A percentile compares a stretch with the other conserved stretches of the same genome.
Evolutionary conservation across 2,329 filamentous ascomycete species (phyloP).

Genomic region (Colletotrichum spaethianum): DNA sequence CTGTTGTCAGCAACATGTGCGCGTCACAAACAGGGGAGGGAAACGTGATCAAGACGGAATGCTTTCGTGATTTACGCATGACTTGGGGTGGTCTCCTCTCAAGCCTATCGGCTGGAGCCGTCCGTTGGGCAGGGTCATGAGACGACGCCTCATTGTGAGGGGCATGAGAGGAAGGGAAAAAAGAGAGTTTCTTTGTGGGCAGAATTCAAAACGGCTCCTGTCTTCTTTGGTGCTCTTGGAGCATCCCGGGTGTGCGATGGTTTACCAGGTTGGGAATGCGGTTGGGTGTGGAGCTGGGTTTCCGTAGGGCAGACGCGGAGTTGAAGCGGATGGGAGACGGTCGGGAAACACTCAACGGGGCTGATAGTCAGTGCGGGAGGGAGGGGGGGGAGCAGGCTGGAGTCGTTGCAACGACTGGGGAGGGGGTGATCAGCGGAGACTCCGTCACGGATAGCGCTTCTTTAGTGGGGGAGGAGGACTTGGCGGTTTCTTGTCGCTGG

Average conservation of each 20-base stretch:
- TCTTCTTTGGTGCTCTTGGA: not conserved
- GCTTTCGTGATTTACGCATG: not conserved
- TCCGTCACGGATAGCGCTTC: not conserved
- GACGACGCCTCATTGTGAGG: slow-evolving; percentile 5
- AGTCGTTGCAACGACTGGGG: not conserved
- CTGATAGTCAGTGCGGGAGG: not conserved
- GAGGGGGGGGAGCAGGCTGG: not conserved
- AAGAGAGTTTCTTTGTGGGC: not conserved
- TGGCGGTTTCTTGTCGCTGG: slow-evolving; percentile 1
- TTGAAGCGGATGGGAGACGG: not conserved
- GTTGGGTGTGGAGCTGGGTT: not conserved
- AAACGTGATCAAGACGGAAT: not conserved
- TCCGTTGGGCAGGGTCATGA: not conserved
- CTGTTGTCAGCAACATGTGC: not conserved
- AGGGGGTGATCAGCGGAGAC: not conserved
- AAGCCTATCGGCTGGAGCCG: not conserved
- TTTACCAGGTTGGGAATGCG: not conserved
- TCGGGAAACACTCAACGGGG: not conserved
- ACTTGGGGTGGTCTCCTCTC: not conserved
- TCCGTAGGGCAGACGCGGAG: not conserved
- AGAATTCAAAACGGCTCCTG: not conserved
- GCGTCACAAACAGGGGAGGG: not conserved
- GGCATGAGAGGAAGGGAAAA: no score
- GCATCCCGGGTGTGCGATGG: not conserved
- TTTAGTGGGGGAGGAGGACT: not conserved